Evolutionary conservation across 192 early-diverging fungal genomes (phyloP).

Genomic region (Geranomyces variabilis): DNA sequence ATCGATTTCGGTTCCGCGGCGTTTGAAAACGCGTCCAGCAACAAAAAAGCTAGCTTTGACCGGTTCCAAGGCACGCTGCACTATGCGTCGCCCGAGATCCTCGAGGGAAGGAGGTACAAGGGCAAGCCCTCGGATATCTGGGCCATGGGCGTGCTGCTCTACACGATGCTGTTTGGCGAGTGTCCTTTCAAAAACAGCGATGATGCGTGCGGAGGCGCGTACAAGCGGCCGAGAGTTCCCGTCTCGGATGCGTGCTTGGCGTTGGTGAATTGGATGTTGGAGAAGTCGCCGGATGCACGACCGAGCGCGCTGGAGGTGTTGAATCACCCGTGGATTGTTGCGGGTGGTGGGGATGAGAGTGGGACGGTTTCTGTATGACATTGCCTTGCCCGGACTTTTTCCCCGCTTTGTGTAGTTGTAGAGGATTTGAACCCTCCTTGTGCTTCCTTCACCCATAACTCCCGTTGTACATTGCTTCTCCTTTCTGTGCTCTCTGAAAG

Average conservation of each 20-base stretch:
- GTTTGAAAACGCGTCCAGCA: constrained; percentile 18
- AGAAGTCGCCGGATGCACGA: constrained; percentile 52
- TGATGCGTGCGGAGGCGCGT: constrained; percentile 11
- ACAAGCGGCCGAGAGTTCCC: constrained; percentile 32
- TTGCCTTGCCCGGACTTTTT: too few relatives aligned
- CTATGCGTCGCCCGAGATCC: constrained; percentile 71
- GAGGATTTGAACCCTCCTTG: too few relatives aligned
- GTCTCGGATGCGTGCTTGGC: constrained; percentile 56
- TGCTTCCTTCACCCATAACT: too few relatives aligned
- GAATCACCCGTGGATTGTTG: constrained; percentile 54
- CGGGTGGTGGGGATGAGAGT: too few relatives aligned
- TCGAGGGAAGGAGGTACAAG: constrained; percentile 59
- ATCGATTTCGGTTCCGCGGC: constrained; percentile 73
- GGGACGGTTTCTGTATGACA: too few relatives aligned
- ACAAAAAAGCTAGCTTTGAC: constrained; percentile 34
- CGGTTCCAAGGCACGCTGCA: constrained; percentile 55
- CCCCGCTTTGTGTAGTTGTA: too few relatives aligned
- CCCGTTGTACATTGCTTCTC: too few relatives aligned
- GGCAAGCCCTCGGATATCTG: constrained; percentile 75
- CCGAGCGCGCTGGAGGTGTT: constrained; percentile 58
- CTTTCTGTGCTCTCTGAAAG: too few relatives aligned
- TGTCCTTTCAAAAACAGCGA: constrained; percentile 55
- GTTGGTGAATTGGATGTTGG: constrained; percentile 63
- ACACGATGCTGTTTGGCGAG: constrained; percentile 55
- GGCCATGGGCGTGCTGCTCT: constrained; percentile 69